Evolutionary conservation across 2,329 filamentous ascomycete genomes (phyloP).

Genomic region (Penicillium sp.): DNA sequence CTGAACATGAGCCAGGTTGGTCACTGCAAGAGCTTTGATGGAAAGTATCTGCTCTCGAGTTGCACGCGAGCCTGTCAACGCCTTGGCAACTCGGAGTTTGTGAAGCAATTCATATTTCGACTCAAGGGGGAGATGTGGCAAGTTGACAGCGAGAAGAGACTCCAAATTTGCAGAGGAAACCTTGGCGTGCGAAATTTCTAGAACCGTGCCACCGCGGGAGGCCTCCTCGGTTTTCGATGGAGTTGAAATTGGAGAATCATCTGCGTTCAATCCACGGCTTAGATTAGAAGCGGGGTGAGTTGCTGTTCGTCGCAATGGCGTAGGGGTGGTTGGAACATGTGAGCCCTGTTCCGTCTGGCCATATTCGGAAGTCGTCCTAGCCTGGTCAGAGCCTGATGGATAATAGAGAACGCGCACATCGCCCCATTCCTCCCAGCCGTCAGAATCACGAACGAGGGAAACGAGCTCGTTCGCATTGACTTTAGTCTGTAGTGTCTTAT

Average conservation of each 20-base stretch:
- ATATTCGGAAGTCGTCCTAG: constrained; percentile 34
- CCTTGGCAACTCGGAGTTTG: constrained; percentile 79
- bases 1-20: constrained; percentile 89
- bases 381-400: constrained; percentile 40
- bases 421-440: constrained; percentile 74
- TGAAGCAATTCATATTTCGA: constrained; percentile 83
- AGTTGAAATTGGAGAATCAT: constrained; percentile 55
- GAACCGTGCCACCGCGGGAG: constrained; percentile 50
- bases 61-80: constrained; percentile 65
- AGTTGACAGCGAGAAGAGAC: constrained; percentile 41
- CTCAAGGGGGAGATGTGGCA: constrained; percentile 68
- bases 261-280: constrained; percentile 45
- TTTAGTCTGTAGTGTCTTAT: constrained; percentile 58
- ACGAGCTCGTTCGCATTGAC: constrained; percentile 84
- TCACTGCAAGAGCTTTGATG: constrained; percentile 80
- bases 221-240: constrained; percentile 40
- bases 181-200: constrained; percentile 63
- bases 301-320: constrained; percentile 69
- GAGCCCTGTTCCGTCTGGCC: constrained; percentile 34
- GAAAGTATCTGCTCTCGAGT: constrained; percentile 75
- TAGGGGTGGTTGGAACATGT: constrained; percentile 68
- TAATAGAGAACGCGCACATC: constrained; percentile 83
- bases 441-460: constrained; percentile 64
- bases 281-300: constrained; percentile 59
- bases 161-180: constrained; percentile 43